Conservation (phyloP, 345 rosid species). For the Carallia brachiata region DNA sequence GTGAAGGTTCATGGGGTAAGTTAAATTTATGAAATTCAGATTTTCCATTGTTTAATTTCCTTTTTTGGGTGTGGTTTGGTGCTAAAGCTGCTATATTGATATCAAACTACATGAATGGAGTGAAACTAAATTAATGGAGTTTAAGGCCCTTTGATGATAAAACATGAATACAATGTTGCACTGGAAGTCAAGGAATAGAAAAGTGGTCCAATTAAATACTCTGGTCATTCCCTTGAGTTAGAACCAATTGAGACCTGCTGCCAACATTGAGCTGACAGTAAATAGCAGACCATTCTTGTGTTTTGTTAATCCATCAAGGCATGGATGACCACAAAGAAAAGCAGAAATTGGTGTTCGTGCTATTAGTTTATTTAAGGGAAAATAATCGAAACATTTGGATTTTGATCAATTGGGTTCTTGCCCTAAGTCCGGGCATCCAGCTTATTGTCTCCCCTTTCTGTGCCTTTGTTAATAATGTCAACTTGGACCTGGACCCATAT, state of each 20-base stretch:
- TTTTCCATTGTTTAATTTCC: conserved; percentile 1
- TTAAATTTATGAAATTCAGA: conserved; percentile 8
- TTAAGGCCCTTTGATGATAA: neutral
- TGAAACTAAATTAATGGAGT: neutral
- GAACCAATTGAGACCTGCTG: neutral
- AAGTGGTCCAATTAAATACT: neutral
- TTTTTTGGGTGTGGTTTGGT: conserved; percentile 2
- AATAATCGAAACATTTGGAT: no score
- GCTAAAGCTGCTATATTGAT: neutral
- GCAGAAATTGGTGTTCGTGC: no score
- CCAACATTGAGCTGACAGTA: neutral
- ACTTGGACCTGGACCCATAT: no score
- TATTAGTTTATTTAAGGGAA: no score
- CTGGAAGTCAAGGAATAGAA: neutral
- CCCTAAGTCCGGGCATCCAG: no score
- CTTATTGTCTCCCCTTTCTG: no score
- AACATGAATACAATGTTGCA: neutral
- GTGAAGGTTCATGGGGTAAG: conserved; percentile 63
- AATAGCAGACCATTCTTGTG: no score
- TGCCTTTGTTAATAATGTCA: no score
- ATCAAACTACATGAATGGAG: neutral
- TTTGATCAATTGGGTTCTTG: no score
- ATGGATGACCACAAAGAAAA: no score
- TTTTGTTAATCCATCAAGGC: no score
- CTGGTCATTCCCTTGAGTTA: neutral